phyloP scores from a whole-genome alignment of 345 rosid species.

The Eucalyptus pumila region DNA sequence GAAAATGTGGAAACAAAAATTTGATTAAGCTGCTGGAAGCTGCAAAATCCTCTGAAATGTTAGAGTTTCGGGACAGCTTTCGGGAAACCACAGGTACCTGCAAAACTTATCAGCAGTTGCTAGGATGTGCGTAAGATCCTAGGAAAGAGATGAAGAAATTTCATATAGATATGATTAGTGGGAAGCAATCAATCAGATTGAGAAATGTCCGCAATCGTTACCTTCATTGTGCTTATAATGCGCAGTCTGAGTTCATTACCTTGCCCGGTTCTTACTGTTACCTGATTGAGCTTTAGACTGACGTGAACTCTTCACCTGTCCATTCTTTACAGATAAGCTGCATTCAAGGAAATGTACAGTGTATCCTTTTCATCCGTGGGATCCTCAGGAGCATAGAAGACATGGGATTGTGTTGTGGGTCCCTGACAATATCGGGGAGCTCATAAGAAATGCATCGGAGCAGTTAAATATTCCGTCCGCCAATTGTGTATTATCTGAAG shows the following conservation, averaged over 20 bases:
- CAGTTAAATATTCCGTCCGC: slow-evolving; percentile 27
- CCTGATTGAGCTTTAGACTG: not conserved
- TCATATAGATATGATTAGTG: not conserved
- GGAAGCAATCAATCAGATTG: not conserved
- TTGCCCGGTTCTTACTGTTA: not conserved
- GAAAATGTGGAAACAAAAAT: slow-evolving; percentile 69
- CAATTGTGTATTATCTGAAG: slow-evolving; percentile 46
- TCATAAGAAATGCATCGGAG: slow-evolving; percentile 34
- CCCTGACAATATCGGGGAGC: slow-evolving; percentile 38
- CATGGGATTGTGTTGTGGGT: slow-evolving; percentile 69
- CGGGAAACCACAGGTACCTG: slow-evolving; percentile 37
- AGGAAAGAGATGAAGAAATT: not conserved
- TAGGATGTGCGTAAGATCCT: not conserved
- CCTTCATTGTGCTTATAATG: not conserved
- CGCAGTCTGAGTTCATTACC: not conserved
- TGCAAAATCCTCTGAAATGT: slow-evolving; percentile 29
- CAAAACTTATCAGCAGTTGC: not conserved
- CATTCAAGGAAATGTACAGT: slow-evolving; percentile 56
- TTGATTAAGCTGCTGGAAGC: slow-evolving; percentile 71
- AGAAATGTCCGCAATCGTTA: not conserved
- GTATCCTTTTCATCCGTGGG: slow-evolving; percentile 61
- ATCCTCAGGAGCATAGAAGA: slow-evolving; percentile 25
- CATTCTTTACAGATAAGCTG: slow-evolving; percentile 18
- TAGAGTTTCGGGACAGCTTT: slow-evolving; percentile 13
- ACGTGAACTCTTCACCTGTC: not conserved